Conservation (phyloP, 495 filamentous ascomycete genomes). For the Aspergillus egyptiacus region DNA sequence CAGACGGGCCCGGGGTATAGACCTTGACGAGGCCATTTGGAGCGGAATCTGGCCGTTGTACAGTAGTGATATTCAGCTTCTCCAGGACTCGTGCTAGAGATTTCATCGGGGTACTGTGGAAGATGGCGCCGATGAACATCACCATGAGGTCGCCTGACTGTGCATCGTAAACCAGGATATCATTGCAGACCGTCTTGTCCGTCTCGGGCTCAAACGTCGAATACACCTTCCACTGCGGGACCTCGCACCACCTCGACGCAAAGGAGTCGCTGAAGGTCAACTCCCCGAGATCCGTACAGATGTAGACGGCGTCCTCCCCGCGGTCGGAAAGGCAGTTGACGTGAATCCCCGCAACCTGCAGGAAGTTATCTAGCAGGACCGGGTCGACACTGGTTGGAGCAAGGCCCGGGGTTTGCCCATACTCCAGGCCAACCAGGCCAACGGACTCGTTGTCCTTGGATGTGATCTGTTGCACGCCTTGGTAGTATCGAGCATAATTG, state of each 20-base stretch:
- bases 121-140: not conserved
- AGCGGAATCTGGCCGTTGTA: no score
- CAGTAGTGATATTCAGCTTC: not conserved
- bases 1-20: no score
- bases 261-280: constrained; percentile 9
- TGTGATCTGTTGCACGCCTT: constrained; percentile 28
- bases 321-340: constrained; percentile 27
- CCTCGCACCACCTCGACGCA: no score
- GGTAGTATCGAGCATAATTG: constrained; percentile 31
- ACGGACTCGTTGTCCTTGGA: constrained; percentile 24
- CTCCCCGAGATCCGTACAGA: constrained; percentile 20
- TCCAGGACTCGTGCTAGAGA: not conserved
- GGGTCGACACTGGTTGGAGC: constrained; percentile 15
- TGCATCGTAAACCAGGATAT: not conserved
- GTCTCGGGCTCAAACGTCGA: not conserved
- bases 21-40: no score
- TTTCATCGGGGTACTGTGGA: not conserved
- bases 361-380: constrained; percentile 32
- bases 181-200: not conserved
- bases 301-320: constrained; percentile 21
- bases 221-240: constrained; percentile 4
- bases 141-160: not conserved
- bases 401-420: not conserved
- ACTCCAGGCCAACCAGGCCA: constrained; percentile 9
- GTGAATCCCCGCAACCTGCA: constrained; percentile 37